Evolutionary conservation across 306 rosid genomes (phyloP).

Genomic region (Bauhinia variegata): DNA sequence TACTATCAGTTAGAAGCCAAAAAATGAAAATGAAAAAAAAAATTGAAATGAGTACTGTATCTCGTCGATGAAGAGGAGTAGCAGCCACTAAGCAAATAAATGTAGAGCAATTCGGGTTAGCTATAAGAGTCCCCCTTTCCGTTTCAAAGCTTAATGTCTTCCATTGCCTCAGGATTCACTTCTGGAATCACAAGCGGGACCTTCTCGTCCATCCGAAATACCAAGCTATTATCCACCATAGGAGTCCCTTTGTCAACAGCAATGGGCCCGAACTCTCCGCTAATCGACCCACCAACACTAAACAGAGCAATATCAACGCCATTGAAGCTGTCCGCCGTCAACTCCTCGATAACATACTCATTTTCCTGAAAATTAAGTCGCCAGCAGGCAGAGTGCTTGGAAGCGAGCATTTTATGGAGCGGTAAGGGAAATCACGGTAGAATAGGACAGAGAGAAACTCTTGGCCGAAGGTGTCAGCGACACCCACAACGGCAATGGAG

Average conservation of each 20-base stretch:
- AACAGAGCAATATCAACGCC: constrained; percentile 91
- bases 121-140: constrained; percentile 91
- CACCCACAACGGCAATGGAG: constrained; percentile 87
- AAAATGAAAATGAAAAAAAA: neutral
- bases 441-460: constrained; percentile 93
- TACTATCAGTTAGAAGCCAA: neutral
- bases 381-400: constrained; percentile 87
- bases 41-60: constrained; percentile 55
- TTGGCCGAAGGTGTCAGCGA: constrained; percentile 96
- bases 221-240: constrained; percentile 92
- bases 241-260: constrained; percentile 78
- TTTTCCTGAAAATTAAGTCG: constrained; percentile 54
- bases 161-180: constrained; percentile 91
- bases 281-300: constrained; percentile 94
- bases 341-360: constrained; percentile 77
- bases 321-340: constrained; percentile 76
- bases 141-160: constrained; percentile 60
- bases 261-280: constrained; percentile 79
- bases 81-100: constrained; percentile 94
- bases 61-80: constrained; percentile 89
- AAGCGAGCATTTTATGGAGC: constrained; percentile 97
- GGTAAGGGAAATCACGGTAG: constrained; percentile 89
- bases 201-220: constrained; percentile 80
- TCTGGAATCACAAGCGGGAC: constrained; percentile 96
- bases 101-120: constrained; percentile 98